Evolutionary conservation across 805 yeast genomes (phyloP).

Genomic region (Lipomyces starkeyi): DNA sequence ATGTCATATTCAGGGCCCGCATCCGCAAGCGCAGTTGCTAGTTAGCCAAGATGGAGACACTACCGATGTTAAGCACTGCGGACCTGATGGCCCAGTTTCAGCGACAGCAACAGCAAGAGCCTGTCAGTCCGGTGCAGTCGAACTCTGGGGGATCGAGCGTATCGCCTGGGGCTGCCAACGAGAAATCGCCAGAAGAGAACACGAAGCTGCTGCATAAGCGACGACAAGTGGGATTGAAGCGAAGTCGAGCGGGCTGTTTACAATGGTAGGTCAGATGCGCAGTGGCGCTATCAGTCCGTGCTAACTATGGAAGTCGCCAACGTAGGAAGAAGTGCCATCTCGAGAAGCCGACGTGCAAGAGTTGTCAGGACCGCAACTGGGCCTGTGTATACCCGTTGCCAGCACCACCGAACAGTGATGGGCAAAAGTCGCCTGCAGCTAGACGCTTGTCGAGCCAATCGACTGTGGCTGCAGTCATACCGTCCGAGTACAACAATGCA

Average conservation of each 20-base stretch:
- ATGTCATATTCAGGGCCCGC: background rate
- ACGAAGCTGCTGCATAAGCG: constrained; percentile 12
- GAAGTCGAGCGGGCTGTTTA: constrained; percentile 33
- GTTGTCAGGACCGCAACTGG: constrained; percentile 35
- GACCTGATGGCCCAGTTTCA: background rate
- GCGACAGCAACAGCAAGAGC: background rate
- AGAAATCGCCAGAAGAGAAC: background rate
- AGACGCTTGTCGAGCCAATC: background rate
- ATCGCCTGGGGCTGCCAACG: background rate
- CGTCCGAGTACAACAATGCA: background rate
- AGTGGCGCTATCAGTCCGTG: background rate
- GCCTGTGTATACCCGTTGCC: constrained; percentile 26
- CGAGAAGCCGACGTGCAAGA: constrained; percentile 29
- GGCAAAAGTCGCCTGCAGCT: background rate
- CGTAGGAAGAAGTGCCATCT: constrained; percentile 33
- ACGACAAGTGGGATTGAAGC: constrained; percentile 33
- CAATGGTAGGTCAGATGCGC: constrained; percentile 26
- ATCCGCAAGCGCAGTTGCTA: background rate
- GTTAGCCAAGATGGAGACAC: background rate
- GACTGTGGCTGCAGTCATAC: background rate
- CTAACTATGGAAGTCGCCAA: constrained; percentile 24
- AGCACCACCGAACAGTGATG: background rate
- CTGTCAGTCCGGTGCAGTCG: background rate
- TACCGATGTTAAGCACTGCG: background rate
- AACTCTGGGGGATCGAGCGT: background rate